These are phyloP conservation scores for Oemleria cerasiformis DNA, from an alignment of 306 rosid species.

Conservation along the genomic window DNA sequence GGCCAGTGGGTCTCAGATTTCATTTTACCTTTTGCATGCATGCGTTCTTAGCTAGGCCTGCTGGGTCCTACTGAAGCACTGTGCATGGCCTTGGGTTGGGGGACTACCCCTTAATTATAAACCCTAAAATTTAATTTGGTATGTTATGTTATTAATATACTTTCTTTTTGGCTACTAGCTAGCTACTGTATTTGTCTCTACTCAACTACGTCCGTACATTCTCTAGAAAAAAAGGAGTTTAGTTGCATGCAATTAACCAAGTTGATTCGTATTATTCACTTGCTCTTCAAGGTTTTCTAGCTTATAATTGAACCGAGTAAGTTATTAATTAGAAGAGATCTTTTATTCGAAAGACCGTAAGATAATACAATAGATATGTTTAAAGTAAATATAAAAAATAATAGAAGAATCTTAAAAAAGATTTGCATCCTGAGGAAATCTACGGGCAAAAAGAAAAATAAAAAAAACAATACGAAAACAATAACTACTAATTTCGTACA, in stretches of 20 bases:
- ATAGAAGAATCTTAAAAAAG: too few species aligned
- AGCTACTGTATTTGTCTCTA: background rate
- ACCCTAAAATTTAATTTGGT: slow-evolving; percentile 1
- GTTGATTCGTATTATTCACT: background rate
- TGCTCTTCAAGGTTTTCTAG: too few species aligned
- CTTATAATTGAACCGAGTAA: too few species aligned
- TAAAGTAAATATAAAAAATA: too few species aligned
- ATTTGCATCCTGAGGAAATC: too few species aligned
- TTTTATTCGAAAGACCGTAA: too few species aligned
- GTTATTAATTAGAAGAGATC: too few species aligned
- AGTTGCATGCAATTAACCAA: background rate
- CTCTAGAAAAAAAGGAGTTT: background rate
- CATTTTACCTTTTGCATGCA: slow-evolving; percentile 7
- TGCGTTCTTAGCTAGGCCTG: background rate
- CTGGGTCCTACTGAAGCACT: background rate
- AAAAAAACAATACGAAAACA: too few species aligned
- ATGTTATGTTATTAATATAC: background rate
- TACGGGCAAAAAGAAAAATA: too few species aligned
- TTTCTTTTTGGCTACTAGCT: background rate
- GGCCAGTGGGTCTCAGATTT: slow-evolving; percentile 10
- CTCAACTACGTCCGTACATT: background rate
- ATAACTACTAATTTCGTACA: too few species aligned
- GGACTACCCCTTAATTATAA: background rate
- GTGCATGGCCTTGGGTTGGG: background rate
- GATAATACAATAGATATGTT: too few species aligned